Evolutionary conservation across 2,329 filamentous ascomycete genomes (phyloP).

Genomic region (Colletotrichum coccodes): DNA sequence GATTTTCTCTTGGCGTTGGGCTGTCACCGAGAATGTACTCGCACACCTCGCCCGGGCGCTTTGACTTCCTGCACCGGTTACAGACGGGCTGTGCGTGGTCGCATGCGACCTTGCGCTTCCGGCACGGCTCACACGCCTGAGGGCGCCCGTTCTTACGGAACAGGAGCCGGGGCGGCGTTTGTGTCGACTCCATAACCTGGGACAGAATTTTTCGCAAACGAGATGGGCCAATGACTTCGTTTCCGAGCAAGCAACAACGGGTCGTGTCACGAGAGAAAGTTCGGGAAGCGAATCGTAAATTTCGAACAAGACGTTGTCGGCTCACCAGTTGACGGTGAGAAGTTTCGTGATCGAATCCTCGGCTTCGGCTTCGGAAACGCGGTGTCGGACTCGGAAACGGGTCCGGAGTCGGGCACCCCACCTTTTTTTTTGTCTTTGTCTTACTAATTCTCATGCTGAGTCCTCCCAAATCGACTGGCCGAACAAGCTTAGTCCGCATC

Average conservation of each 20-base stretch:
- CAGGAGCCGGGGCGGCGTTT: slow-evolving; percentile 14
- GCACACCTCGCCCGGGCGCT: slow-evolving; percentile 42
- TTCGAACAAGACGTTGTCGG: background rate
- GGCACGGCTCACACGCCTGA: slow-evolving; percentile 48
- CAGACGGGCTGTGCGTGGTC: slow-evolving; percentile 53
- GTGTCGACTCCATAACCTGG: slow-evolving; percentile 12
- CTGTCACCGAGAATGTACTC: slow-evolving; percentile 44
- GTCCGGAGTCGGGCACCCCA: background rate
- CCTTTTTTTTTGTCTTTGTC: background rate
- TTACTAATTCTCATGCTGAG: slow-evolving; percentile 4
- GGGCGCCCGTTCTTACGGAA: slow-evolving; percentile 30
- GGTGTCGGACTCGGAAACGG: background rate
- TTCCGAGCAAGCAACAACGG: background rate
- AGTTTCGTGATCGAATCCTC: background rate
- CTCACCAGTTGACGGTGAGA: background rate
- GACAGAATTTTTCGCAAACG: background rate
- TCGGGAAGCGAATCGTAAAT: background rate
- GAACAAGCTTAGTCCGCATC: slow-evolving; percentile 1
- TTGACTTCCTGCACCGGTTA: slow-evolving; percentile 48
- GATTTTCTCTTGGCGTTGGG: background rate
- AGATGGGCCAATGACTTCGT: background rate
- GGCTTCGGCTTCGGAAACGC: slow-evolving; percentile 12
- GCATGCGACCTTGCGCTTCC: slow-evolving; percentile 54
- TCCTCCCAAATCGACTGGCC: slow-evolving; percentile 15
- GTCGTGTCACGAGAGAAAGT: background rate